These are phyloP conservation scores for Dryas octopetala DNA, from an alignment of 306 rosid genomes.

Conservation along the genomic window DNA sequence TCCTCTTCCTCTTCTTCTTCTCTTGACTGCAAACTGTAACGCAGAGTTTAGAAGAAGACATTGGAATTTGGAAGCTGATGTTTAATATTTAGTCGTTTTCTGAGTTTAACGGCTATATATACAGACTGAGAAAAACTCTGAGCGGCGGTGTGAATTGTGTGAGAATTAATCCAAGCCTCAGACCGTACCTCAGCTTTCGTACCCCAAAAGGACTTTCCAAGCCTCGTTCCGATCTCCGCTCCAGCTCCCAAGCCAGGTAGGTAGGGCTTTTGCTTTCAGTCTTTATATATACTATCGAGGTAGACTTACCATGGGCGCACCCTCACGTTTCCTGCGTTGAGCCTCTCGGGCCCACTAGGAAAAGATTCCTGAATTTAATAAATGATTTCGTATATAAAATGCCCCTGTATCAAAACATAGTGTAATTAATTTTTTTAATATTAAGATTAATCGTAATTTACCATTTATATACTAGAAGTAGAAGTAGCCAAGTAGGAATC, in stretches of 20 bases:
- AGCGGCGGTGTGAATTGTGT: too few species aligned
- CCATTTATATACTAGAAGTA: too few species aligned
- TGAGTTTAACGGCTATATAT: conserved; percentile 47
- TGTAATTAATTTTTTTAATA: too few species aligned
- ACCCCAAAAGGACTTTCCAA: conserved; percentile 41
- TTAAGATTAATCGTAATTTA: too few species aligned
- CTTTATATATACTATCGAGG: neutral
- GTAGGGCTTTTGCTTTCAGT: neutral
- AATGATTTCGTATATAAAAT: too few species aligned
- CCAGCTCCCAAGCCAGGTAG: conserved; percentile 35
- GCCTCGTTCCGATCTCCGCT: conserved; percentile 50
- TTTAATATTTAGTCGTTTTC: neutral
- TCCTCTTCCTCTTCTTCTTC: neutral
- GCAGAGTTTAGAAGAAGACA: conserved; percentile 24
- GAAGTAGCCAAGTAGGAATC: too few species aligned
- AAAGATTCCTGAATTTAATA: too few species aligned
- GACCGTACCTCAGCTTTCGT: conserved; percentile 52
- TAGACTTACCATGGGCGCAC: neutral
- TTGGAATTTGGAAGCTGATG: neutral
- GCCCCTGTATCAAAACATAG: too few species aligned
- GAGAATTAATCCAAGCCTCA: conserved; percentile 17
- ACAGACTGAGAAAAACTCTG: conserved; percentile 10
- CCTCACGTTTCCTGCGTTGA: neutral
- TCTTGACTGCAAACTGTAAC: neutral
- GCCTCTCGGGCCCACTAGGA: neutral